Evolutionary conservation across 352 stramenopile species (phyloP).

Genomic region (Globisporangium spiculum): DNA sequence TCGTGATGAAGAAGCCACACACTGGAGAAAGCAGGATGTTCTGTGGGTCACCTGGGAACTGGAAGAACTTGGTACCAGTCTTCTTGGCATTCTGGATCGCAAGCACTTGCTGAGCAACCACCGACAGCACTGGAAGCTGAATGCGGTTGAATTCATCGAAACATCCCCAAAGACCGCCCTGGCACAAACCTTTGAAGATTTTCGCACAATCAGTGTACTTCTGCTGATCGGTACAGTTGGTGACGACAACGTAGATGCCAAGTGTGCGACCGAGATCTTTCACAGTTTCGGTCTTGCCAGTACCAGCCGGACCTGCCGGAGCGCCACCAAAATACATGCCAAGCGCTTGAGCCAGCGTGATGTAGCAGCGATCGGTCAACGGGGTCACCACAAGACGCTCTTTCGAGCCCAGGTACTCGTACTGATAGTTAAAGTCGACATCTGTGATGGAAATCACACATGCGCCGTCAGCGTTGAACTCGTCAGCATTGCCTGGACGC

Average conservation of each 20-base stretch:
- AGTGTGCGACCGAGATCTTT: conserved; percentile 96
- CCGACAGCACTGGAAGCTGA: conserved; percentile 94
- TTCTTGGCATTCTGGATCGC: conserved; percentile 98
- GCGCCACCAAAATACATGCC: conserved; percentile 98
- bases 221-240: conserved; percentile 97
- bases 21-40: conserved; percentile 95
- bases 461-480: conserved; percentile 93
- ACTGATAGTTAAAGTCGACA: conserved; percentile 99
- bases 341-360: conserved; percentile 96
- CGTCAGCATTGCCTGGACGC: conserved; percentile 91
- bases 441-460: conserved; percentile 98
- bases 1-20: conserved; percentile 99
- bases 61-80: conserved; percentile 93
- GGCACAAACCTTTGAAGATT: conserved; percentile 98
- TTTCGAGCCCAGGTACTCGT: conserved; percentile 97
- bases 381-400: conserved; percentile 97
- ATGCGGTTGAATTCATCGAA: conserved; percentile 99
- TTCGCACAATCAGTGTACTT: conserved; percentile 98
- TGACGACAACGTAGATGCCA: conserved; percentile 96
- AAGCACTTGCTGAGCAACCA: conserved; percentile 97
- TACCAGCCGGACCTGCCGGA: conserved; percentile 93
- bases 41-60: conserved; percentile 97
- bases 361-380: conserved; percentile 97
- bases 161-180: conserved; percentile 96
- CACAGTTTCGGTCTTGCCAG: conserved; percentile 97